Evolutionary conservation across 352 stramenopile species (phyloP), one percentile per base, ranked within the genome.

Genomic region (Phytopythium boreale): DNA sequence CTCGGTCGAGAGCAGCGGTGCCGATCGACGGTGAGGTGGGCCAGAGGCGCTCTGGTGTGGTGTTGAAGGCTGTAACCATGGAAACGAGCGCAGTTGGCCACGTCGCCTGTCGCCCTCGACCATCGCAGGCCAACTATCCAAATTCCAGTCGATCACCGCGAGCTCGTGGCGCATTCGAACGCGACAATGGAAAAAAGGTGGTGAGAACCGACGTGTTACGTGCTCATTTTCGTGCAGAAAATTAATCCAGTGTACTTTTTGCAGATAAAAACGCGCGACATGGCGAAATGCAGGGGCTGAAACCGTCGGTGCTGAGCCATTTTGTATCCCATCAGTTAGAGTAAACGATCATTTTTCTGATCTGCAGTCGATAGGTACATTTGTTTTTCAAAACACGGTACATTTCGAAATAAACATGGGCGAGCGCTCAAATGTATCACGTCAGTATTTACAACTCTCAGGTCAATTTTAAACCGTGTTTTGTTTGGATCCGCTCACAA

Each of bases 121-220:
- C 19, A 14, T 14, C 43, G n/a, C 22, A 14, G 46, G 9, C 46
- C 22, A 52, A 26, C 12, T 27, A 20, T 22, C n/a, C n/a, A 10
- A 51, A 51, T 51, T 51, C 44, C n/a, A 47, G 44, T 51, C 44
- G 44, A 51, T 10, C 44, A 51, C 44, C 44, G 44, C n/a, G 44
- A 51, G 44, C 44, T 51, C 9, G 46, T 52, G 22, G 46, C 10
- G 22, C 10, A 3, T 52, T 26, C 22, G 22, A 52, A 3, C 11
- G n/a, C 46, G 22, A 52, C 20, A 11, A 31, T 52, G 46, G 46
- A 52, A 52, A 27, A 27, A 31, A 52, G n/a, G 12, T 15, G 12
- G 39, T 1, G 39, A 14, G 15, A 46, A 46, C 39, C 19, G 22
- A 52, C 46, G 46, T 52, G 46, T 29, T 52, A 31, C 46, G 22